Base-by-base conservation (phyloP, 2,329 filamentous ascomycete species). In the Daldinia sp. region DNA sequence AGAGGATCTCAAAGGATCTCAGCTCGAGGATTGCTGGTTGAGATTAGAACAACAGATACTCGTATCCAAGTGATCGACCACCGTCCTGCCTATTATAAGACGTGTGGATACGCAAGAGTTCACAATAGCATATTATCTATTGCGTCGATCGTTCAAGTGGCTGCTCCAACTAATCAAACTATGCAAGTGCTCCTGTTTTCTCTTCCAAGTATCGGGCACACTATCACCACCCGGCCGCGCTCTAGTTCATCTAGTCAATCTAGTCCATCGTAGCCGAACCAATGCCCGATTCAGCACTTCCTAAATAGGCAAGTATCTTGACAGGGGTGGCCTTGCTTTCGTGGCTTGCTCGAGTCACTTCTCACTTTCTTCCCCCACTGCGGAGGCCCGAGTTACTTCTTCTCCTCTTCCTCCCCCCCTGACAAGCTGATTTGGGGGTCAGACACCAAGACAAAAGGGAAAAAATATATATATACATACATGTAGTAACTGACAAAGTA, bases 161-260 rank as follows among this genome's bases (percentile, higher is more conserved):
- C 68, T 70, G 58, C 46, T 60, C 18, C 42, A 63, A 23, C 51
- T 69, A 70, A 72, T 69, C 44, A 65, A 66, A 66, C 65, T 35
- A 66, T 67, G 56, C 60, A 56, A 58, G 56, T 69, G 54, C 41
- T 35, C 51, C 10, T 35, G 23, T 57, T 62, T 60, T 68, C 39
- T 41, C 60, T 66, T 60, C 65, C 53, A 63, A 65, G 46, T 44
- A 54, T 54, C 30, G 30, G 20, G 39, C 42, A 62, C 65, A 57
- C 68, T 68, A 68, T 70, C 65, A 18, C 9, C 50, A 10, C 26
- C 26, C 26, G 44, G 33, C 39, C 54, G 44, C 56, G 39, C 20
- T 23, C 20, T 23, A 23, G 20, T 23, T 2, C 2, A 23, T 48
- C n/a, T 54, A 18, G 28, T 35, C 33, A 2, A 10, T 35, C 5